Percentiles rank a stretch among this genome's conserved stretches.
These are phyloP conservation scores for Lumnitzera racemosa DNA, from an alignment of 345 rosid species.

Conservation along the genomic window DNA sequence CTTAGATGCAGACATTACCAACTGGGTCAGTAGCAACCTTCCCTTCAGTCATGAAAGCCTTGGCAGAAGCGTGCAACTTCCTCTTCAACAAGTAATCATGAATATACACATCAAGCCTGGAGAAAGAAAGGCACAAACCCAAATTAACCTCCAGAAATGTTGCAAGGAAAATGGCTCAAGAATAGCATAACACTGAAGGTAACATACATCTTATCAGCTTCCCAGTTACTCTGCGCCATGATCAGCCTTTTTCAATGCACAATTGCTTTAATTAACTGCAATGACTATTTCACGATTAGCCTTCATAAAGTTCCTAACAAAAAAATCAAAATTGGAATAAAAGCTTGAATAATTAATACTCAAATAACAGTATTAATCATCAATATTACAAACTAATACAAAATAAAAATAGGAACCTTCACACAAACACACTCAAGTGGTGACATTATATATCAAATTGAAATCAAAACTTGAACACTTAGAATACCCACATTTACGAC, in stretches of 20 bases:
- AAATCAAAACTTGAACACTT: too few species aligned
- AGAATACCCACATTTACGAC: too few species aligned
- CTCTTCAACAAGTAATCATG: slow-evolving; percentile 65
- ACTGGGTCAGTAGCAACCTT: slow-evolving; percentile 65
- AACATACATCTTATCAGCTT: slow-evolving; percentile 64
- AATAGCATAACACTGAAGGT: slow-evolving; percentile 1
- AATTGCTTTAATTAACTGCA: too few species aligned
- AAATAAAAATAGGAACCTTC: too few species aligned
- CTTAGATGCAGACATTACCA: slow-evolving; percentile 31
- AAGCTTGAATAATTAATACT: too few species aligned
- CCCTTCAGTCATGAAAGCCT: slow-evolving; percentile 65
- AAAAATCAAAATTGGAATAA: too few species aligned
- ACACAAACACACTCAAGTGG: too few species aligned
- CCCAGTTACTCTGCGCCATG: slow-evolving; percentile 66
- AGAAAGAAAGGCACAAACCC: slow-evolving; percentile 4
- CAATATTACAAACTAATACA: too few species aligned
- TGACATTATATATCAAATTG: too few species aligned
- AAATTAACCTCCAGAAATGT: not conserved
- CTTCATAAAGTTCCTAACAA: too few species aligned
- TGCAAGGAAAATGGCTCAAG: not conserved
- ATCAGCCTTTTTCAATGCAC: not conserved
- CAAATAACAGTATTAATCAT: too few species aligned
- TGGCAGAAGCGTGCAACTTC: slow-evolving; percentile 57
- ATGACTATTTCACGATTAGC: too few species aligned
- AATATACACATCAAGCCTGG: slow-evolving; percentile 71